Base-by-base conservation (phyloP, 176 grass and related monocot species). In the Pontederia crassipes region DNA sequence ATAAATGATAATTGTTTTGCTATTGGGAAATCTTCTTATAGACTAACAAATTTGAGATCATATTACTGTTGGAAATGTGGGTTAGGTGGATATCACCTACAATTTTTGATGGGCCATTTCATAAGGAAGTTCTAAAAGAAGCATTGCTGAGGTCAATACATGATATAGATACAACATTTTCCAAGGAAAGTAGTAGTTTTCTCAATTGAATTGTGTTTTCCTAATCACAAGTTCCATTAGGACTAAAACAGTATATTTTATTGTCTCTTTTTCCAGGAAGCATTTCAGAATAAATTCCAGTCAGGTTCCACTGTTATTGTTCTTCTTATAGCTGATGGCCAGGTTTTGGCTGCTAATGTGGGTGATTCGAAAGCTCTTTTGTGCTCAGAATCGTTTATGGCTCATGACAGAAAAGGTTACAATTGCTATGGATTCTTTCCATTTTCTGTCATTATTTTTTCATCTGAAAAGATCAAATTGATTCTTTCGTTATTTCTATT, bases 351-450 rank as follows among this genome's bases (percentile, higher is more conserved):
- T 69, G 93, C 79, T 62, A 97, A 97, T 88, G 72, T 97, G 15
- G 93, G 92, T 71, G 92, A 97, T 55, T 91, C 92, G 45, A 97
- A 91, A 75, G 87, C 84, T 51, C 79, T 97, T 79, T 82, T 91
- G 59, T 97, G 92, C 74, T 81, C 93, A 68, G 63, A 88, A 82
- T 77, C 69, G 49, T 65, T 75, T 26, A 45, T 45, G 52, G 16
- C 3, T 11, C 59, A 78, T 60, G 63, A 16, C 58, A 49, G 17
- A 68, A 82, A 81, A 64, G 80, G 86, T 89, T 64, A 58, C n/a
- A 64, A 28, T 76, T 82, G 53, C 72, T 72, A 73, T 52, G 24
- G 8, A 48, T 17, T 17, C 32, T 40, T 40, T 40, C 17, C 11
- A 11, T 57, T 26, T 47, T 26, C 46, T 14, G 14, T 18, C 54